Conservation (phyloP, 1,284 basidiomycete species). For the Inonotus obliquus region DNA sequence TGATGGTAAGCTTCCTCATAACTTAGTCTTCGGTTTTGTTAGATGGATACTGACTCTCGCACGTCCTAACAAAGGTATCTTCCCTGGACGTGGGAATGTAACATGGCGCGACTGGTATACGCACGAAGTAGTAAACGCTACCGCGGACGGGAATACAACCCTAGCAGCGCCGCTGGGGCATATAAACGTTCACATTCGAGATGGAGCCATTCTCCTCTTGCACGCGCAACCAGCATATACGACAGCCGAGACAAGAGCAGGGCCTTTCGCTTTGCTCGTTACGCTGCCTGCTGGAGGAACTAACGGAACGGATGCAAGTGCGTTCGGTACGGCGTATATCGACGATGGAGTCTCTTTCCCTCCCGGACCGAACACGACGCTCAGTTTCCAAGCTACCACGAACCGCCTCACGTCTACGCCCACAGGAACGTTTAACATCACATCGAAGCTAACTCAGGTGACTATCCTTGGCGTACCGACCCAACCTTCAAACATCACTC, state of each 20-base stretch:
- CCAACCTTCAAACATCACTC: conserved; percentile 30
- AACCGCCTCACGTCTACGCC: conserved; percentile 34
- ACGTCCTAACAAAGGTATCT: conserved; percentile 38
- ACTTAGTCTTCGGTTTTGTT: no score
- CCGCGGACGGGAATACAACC: conserved; percentile 37
- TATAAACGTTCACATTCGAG: conserved; percentile 66
- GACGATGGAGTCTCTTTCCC: conserved; percentile 61
- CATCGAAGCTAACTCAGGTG: conserved; percentile 39
- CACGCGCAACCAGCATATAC: conserved; percentile 55
- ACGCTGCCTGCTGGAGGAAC: conserved; percentile 41
- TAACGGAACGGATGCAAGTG: no score
- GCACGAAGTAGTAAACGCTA: conserved; percentile 44
- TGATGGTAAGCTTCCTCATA: conserved; percentile 29
- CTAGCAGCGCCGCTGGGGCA: conserved; percentile 57
- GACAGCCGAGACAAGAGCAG: conserved; percentile 48
- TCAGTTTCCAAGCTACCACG: conserved; percentile 36
- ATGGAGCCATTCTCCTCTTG: conserved; percentile 53
- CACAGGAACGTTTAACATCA: conserved; percentile 33
- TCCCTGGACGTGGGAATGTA: conserved; percentile 56
- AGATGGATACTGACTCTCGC: no score
- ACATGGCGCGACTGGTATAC: conserved; percentile 78
- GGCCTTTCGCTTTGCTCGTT: conserved; percentile 52
- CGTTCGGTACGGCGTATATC: conserved; percentile 53
- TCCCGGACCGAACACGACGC: conserved; percentile 41
- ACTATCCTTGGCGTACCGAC: conserved; percentile 43